Conservation (phyloP, 441 rosid species). For the Mallotus repandus region DNA sequence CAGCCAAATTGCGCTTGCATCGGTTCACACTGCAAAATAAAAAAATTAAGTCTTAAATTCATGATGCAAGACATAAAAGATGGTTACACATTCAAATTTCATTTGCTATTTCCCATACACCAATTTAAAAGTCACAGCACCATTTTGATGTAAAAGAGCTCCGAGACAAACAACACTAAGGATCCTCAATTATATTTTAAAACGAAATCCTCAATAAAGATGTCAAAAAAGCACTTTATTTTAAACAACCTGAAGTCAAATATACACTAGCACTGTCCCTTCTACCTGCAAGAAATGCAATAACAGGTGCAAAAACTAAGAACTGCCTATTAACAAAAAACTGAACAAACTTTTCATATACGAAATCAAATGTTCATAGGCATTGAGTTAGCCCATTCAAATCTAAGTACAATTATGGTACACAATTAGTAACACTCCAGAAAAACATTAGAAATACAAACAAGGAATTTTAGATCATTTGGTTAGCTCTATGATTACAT, state of each 20-base stretch:
- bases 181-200: too few relatives aligned
- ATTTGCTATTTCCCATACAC: background rate
- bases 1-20: conserved; percentile 87
- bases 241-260: too few relatives aligned
- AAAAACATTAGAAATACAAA: background rate
- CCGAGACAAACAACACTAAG: background rate
- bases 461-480: background rate
- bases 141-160: background rate
- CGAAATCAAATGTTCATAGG: too few relatives aligned
- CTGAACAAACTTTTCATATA: too few relatives aligned
- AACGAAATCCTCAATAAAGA: too few relatives aligned
- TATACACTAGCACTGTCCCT: too few relatives aligned
- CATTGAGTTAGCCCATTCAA: too few relatives aligned
- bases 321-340: too few relatives aligned
- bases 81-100: background rate
- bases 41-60: conserved; percentile 6
- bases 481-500: too few relatives aligned
- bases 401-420: background rate
- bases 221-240: too few relatives aligned
- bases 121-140: background rate
- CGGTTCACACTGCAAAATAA: conserved; percentile 72
- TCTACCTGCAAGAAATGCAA: too few relatives aligned
- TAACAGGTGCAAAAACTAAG: too few relatives aligned
- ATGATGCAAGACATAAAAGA: background rate
- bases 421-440: background rate